These are phyloP conservation scores for Salix brachista DNA, from an alignment of 345 rosid species.

Conservation along the genomic window DNA sequence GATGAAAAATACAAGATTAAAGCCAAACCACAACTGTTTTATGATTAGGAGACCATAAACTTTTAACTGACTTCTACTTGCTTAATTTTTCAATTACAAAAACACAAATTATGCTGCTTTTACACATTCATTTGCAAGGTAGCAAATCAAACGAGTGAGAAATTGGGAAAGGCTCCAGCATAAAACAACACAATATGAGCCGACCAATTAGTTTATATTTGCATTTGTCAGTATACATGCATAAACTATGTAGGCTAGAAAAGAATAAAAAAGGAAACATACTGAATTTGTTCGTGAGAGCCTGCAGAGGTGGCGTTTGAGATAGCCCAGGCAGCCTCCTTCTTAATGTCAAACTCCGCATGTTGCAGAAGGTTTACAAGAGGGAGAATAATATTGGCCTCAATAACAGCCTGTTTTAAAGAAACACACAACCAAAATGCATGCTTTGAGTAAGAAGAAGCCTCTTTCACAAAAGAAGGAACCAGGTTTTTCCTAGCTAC, in stretches of 20 bases:
- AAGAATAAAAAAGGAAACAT: not conserved
- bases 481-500: not conserved
- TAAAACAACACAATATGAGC: not conserved
- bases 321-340: slow-evolving; percentile 47
- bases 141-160: too few species aligned
- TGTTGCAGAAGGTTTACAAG: slow-evolving; percentile 40
- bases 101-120: not conserved
- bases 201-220: not conserved
- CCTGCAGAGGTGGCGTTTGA: slow-evolving; percentile 40
- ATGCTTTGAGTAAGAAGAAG: not conserved
- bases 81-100: not conserved
- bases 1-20: not conserved
- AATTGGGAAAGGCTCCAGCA: too few species aligned
- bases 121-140: too few species aligned
- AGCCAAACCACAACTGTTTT: not conserved
- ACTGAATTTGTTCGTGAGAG: slow-evolving; percentile 37
- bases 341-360: slow-evolving; percentile 38
- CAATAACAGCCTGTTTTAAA: slow-evolving; percentile 34
- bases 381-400: slow-evolving; percentile 33
- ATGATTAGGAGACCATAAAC: too few species aligned
- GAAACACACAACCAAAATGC: not conserved
- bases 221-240: not conserved
- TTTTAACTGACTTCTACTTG: too few species aligned
- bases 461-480: not conserved
- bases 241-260: not conserved